These are phyloP conservation scores for Neurospora sp. DNA, from an alignment of 495 filamentous ascomycete genomes.

Conservation along the genomic window DNA sequence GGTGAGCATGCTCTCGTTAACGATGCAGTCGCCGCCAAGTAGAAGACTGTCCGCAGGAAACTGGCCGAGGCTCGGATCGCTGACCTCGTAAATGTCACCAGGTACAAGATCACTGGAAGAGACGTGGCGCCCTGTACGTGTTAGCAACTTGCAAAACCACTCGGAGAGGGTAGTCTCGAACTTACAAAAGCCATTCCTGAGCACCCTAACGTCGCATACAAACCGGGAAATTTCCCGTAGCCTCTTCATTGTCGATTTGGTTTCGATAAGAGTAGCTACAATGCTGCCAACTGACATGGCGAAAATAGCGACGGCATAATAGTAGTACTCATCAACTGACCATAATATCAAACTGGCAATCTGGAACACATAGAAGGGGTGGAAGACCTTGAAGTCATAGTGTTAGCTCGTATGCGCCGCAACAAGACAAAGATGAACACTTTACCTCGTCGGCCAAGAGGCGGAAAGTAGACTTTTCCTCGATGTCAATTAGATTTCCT, in stretches of 20 bases:
- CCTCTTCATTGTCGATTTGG: constrained; percentile 82
- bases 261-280: constrained; percentile 79
- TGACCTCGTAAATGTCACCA: constrained; percentile 94
- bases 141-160: constrained; percentile 14
- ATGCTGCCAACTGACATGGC: constrained; percentile 91
- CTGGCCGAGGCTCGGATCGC: constrained; percentile 87
- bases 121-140: constrained; percentile 63
- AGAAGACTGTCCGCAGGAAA: constrained; percentile 91
- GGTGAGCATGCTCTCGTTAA: constrained; percentile 99
- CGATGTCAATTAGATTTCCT: constrained; percentile 77
- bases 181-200: constrained; percentile 90
- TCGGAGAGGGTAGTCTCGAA: constrained; percentile 4
- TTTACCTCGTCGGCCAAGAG: constrained; percentile 83
- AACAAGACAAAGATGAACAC: not conserved
- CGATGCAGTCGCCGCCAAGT: constrained; percentile 90
- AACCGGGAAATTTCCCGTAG: constrained; percentile 88
- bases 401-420: constrained; percentile 1
- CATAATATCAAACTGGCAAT: constrained; percentile 89
- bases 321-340: constrained; percentile 94
- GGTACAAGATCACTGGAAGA: constrained; percentile 83
- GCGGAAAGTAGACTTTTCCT: constrained; percentile 72
- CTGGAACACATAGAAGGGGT: constrained; percentile 98
- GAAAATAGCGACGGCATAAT: constrained; percentile 94
- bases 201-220: constrained; percentile 86
- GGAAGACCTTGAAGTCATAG: constrained; percentile 55